phyloP scores from a whole-genome alignment of 2,329 filamentous ascomycete genomes.

The Hypoxylon sp. region DNA sequence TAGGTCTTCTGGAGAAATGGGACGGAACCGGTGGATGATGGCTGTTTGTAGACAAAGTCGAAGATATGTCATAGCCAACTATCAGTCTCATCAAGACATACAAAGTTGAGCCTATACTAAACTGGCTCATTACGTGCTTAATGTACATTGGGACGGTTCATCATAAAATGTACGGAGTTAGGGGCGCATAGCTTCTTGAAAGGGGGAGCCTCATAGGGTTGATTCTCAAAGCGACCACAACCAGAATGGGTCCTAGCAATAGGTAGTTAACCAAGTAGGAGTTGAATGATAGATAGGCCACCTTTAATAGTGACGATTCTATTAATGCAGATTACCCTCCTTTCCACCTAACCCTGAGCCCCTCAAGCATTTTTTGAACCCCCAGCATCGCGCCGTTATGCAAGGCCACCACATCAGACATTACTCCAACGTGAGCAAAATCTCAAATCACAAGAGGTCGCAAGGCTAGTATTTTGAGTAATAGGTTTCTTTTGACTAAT shows the following conservation, averaged over 20 bases:
- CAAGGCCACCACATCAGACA: constrained; percentile 6
- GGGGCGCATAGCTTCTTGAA: background rate
- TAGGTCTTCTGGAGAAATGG: constrained; percentile 74
- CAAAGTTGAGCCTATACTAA: background rate
- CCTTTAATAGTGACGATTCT: background rate
- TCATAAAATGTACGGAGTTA: background rate
- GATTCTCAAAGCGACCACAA: background rate
- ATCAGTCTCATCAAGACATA: background rate
- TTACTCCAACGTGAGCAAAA: background rate
- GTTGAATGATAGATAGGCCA: background rate
- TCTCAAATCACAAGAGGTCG: constrained; percentile 20
- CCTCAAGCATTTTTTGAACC: constrained; percentile 11
- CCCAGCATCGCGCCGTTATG: constrained; percentile 2
- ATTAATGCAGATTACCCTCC: constrained; percentile 6
- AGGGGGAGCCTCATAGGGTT: background rate
- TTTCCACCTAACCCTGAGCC: background rate
- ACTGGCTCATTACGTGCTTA: background rate
- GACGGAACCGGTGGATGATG: constrained; percentile 40
- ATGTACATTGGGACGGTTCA: background rate
- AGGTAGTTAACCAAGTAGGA: background rate
- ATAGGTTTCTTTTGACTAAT: constrained; percentile 66
- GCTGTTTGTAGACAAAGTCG: background rate
- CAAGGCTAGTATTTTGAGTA: constrained; percentile 28
- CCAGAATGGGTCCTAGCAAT: background rate
- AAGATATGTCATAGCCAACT: background rate